Percentiles rank a stretch among this genome's conserved stretches.
Evolutionary conservation across 371 early-diverging fungal species (phyloP).

Genomic region (Saksenaea oblongispora): DNA sequence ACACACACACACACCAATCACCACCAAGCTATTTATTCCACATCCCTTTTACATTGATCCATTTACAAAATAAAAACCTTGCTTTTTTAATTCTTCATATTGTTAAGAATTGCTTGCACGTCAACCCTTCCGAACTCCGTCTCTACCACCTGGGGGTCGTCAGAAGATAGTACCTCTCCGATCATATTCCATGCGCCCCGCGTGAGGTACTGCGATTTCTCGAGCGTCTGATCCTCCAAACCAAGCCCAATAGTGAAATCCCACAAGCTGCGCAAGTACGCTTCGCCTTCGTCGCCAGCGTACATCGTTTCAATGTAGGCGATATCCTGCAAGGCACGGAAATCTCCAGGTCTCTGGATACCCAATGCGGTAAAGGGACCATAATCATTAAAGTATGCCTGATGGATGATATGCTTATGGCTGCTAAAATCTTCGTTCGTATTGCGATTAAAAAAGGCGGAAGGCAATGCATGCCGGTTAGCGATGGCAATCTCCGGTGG

Average conservation of each 20-base stretch:
- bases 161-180: conserved; percentile 9
- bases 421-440: conserved; percentile 40
- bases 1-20: background rate
- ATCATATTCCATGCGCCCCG: conserved; percentile 34
- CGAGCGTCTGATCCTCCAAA: conserved; percentile 15
- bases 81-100: background rate
- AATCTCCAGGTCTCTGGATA: conserved; percentile 47
- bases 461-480: conserved; percentile 46
- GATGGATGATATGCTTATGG: conserved; percentile 38
- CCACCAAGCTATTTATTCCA: background rate
- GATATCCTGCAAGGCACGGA: conserved; percentile 43
- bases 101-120: conserved; percentile 3
- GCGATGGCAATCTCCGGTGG: conserved; percentile 37
- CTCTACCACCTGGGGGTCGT: background rate
- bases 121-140: conserved; percentile 38
- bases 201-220: conserved; percentile 17
- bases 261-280: conserved; percentile 64
- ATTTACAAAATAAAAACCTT: background rate
- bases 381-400: conserved; percentile 55
- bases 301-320: conserved; percentile 56
- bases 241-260: conserved; percentile 55
- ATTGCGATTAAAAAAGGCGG: conserved; percentile 33
- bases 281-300: conserved; percentile 67
- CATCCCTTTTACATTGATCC: conserved; percentile 1
- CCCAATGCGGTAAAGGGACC: conserved; percentile 57